A percentile compares a stretch with the other conserved stretches of the same genome.
phyloP scores from a whole-genome alignment of 2,329 filamentous ascomycete genomes.

The Scedosporium boydii region DNA sequence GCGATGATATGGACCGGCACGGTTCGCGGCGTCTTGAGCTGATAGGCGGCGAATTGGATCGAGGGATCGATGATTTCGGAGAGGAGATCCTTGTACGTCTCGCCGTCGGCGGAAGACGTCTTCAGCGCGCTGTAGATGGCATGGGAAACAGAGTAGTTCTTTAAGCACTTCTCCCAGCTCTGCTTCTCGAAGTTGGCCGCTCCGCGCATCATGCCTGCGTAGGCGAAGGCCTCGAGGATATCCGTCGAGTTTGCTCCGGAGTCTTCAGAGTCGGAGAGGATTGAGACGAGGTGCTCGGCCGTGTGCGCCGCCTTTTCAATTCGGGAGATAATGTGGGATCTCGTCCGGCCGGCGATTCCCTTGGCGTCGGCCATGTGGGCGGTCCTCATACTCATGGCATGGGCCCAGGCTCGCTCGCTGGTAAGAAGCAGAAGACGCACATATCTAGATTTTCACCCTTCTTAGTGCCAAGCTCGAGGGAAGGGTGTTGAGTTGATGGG shows the following conservation, averaged over 20 bases:
- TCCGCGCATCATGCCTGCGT: conserved; percentile 67
- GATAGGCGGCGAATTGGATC: conserved; percentile 89
- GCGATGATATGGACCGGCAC: conserved; percentile 72
- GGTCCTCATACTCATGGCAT: conserved; percentile 91
- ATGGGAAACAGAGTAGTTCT: conserved; percentile 64
- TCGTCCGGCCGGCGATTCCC: conserved; percentile 67
- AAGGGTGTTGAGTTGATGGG: background rate
- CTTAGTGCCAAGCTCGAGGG: too few species aligned
- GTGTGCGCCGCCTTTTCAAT: conserved; percentile 68
- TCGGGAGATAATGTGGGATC: conserved; percentile 82
- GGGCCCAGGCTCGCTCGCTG: conserved; percentile 86
- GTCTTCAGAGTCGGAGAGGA: conserved; percentile 53
- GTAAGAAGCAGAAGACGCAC: conserved; percentile 72
- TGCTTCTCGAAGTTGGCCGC: conserved; percentile 79
- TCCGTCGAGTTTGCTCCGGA: conserved; percentile 61
- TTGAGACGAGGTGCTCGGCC: conserved; percentile 56
- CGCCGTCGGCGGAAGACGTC: conserved; percentile 51
- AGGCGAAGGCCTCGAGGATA: conserved; percentile 77
- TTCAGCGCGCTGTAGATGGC: conserved; percentile 75
- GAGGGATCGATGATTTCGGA: conserved; percentile 84
- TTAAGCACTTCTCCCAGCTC: conserved; percentile 71
- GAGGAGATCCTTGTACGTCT: conserved; percentile 78
- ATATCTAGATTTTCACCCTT: conserved; percentile 41
- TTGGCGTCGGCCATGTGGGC: conserved; percentile 70
- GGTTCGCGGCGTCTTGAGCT: conserved; percentile 78